Evolutionary conservation across 192 early-diverging fungal species (phyloP).

Genomic region (Funneliformis mosseae): DNA sequence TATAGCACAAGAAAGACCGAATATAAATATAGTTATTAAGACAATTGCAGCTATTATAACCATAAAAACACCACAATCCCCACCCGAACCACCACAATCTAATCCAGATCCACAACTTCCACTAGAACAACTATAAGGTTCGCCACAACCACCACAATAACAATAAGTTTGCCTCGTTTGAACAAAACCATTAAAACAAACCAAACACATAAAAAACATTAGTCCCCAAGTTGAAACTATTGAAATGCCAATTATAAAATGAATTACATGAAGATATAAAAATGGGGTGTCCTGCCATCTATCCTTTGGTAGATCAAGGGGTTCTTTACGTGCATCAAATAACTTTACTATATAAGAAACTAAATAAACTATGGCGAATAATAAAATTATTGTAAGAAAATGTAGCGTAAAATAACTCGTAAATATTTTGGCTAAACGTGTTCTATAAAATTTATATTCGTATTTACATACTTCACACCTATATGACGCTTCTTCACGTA

Average conservation of each 20-base stretch:
- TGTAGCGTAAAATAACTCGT: neutral
- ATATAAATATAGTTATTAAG: neutral
- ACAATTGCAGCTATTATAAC: neutral
- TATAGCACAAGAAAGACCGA: neutral
- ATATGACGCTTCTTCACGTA: conserved; percentile 13
- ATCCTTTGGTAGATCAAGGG: neutral
- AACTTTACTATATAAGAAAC: neutral
- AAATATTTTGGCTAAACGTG: neutral
- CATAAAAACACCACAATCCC: neutral
- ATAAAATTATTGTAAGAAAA: neutral
- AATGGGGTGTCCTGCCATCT: neutral
- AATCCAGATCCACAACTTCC: neutral
- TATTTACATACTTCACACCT: conserved; percentile 32
- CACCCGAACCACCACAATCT: neutral
- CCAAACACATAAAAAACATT: neutral
- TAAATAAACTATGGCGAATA: neutral
- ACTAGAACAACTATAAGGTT: neutral
- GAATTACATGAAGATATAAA: neutral
- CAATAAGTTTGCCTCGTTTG: neutral
- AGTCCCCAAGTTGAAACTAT: conserved; percentile 9
- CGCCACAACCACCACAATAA: neutral
- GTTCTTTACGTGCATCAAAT: neutral
- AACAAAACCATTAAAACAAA: neutral
- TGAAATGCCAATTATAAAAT: neutral
- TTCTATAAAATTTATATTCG: conserved; percentile 25